These are phyloP conservation scores for Helichrysum umbraculigerum DNA, from an alignment of 129 eudicot species.

Conservation along the genomic window DNA sequence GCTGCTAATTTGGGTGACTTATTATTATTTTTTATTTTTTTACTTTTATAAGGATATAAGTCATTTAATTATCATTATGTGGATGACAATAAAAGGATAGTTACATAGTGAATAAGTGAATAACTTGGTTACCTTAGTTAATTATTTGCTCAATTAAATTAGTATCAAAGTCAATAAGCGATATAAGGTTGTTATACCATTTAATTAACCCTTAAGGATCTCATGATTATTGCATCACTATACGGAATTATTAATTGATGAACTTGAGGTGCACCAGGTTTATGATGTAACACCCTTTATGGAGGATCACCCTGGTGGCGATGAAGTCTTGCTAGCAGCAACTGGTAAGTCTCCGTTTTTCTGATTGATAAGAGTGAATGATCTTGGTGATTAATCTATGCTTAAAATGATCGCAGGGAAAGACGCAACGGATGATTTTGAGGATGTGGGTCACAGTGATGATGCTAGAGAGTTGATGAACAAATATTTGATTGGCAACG, in stretches of 20 bases:
- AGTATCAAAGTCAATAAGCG: not conserved
- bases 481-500: constrained; percentile 67
- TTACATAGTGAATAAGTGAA: no score
- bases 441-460: constrained; percentile 92
- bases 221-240: not conserved
- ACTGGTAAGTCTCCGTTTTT: constrained; percentile 50
- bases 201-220: not conserved
- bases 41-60: no score
- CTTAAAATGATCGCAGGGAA: constrained; percentile 53
- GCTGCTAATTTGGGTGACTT: not conserved
- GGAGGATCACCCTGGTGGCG: constrained; percentile 99
- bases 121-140: not conserved
- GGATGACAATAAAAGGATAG: no score
- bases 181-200: not conserved
- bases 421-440: constrained; percentile 93
- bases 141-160: not conserved
- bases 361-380: not conserved
- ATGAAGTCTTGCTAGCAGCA: constrained; percentile 87
- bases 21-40: no score
- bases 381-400: not conserved
- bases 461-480: constrained; percentile 73
- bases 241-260: not conserved
- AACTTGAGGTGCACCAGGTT: constrained; percentile 47
- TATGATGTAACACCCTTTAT: constrained; percentile 90
- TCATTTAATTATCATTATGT: no score